phyloP scores from a whole-genome alignment of 306 rosid species.

The Pueraria montana region DNA sequence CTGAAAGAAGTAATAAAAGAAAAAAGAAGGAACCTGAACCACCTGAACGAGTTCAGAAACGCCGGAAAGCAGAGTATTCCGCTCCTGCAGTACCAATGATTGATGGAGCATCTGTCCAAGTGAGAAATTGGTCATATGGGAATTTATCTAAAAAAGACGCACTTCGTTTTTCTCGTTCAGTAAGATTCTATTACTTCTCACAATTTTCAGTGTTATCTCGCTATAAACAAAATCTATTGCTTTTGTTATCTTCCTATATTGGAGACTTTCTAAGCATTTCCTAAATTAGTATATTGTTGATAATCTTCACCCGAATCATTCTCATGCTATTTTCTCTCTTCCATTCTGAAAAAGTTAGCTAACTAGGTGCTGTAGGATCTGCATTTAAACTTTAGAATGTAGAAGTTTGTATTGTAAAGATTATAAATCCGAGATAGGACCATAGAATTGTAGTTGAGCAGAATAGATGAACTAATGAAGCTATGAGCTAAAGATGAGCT shows the following conservation, averaged over 20 bases:
- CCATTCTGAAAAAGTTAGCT: not conserved
- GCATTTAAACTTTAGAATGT: slow-evolving; percentile 8
- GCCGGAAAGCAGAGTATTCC: slow-evolving; percentile 80
- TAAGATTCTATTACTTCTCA: slow-evolving; percentile 52
- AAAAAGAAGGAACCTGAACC: slow-evolving; percentile 91
- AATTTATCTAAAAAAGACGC: slow-evolving; percentile 93
- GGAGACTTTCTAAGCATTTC: not conserved
- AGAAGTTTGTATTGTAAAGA: not conserved
- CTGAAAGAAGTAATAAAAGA: slow-evolving; percentile 84
- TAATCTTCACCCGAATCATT: slow-evolving; percentile 1
- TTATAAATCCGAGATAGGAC: not conserved
- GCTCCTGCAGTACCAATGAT: slow-evolving; percentile 84
- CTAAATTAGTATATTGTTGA: slow-evolving; percentile 6
- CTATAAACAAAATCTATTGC: slow-evolving; percentile 15
- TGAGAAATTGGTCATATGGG: slow-evolving; percentile 93
- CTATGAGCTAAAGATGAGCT: not conserved
- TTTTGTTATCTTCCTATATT: slow-evolving; percentile 1
- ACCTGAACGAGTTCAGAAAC: slow-evolving; percentile 78
- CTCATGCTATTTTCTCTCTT: slow-evolving; percentile 13
- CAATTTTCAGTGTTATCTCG: slow-evolving; percentile 4
- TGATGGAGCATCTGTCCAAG: slow-evolving; percentile 93
- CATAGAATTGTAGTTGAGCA: not conserved
- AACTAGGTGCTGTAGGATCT: slow-evolving; percentile 19
- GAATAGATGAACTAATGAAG: not conserved
- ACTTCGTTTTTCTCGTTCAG: slow-evolving; percentile 87